A percentile compares a stretch with the other conserved stretches of the same genome.
Evolutionary conservation across 2,329 filamentous ascomycete genomes (phyloP).

Genomic region (Penicillium vulpinum): DNA sequence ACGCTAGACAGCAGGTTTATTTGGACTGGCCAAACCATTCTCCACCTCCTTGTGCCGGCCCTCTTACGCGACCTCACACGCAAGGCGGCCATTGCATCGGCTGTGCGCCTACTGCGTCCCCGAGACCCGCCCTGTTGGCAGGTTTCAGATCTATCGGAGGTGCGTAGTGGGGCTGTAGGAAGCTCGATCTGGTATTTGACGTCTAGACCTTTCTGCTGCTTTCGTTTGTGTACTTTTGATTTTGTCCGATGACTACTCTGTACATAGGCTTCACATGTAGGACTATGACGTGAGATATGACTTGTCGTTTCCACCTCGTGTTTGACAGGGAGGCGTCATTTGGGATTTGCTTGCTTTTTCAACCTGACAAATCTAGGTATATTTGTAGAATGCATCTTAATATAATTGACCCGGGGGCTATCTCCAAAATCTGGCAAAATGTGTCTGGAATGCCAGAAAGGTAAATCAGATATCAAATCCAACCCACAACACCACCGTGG

Average conservation of each 20-base stretch:
- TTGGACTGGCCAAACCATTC: not conserved
- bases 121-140: constrained; percentile 5
- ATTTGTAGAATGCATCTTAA: not conserved
- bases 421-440: not conserved
- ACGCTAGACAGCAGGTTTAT: constrained; percentile 3
- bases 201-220: not conserved
- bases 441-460: not conserved
- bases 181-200: not conserved
- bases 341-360: not conserved
- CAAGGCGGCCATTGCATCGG: constrained; percentile 11
- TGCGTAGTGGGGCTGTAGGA: not conserved
- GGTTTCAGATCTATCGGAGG: constrained; percentile 24
- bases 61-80: constrained; percentile 2
- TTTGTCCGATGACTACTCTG: not conserved
- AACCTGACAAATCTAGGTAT: not conserved
- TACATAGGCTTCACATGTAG: not conserved
- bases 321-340: not conserved
- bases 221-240: not conserved
- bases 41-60: not conserved
- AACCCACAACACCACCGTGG: not conserved
- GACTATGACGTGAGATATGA: not conserved
- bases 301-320: not conserved
- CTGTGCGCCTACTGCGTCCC: constrained; percentile 9
- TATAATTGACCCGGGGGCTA: not conserved
- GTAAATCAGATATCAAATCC: not conserved